Percentiles rank a stretch among this genome's conserved stretches.
phyloP scores from a whole-genome alignment of 768 basidiomycete species.

The Mycena latifolia region DNA sequence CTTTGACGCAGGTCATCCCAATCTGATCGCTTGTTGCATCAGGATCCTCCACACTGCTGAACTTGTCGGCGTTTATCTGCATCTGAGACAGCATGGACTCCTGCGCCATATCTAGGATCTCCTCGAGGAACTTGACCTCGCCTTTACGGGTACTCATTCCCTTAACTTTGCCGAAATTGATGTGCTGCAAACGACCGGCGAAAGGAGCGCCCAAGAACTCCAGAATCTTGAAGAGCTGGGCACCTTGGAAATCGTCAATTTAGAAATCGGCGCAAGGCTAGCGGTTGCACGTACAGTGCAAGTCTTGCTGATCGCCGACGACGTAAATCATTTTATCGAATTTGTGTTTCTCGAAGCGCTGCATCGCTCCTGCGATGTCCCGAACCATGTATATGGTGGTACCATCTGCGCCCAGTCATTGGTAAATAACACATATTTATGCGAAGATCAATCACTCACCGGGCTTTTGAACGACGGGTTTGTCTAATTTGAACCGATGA shows the following conservation, averaged over 20 bases:
- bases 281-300: not conserved
- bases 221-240: conserved; percentile 14
- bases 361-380: conserved; percentile 80
- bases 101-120: conserved; percentile 1
- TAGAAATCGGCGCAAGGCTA: not conserved
- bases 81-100: not conserved
- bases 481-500: conserved; percentile 45
- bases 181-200: not conserved
- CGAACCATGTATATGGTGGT: conserved; percentile 72
- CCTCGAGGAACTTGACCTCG: conserved; percentile 7
- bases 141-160: conserved; percentile 10
- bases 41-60: conserved; percentile 2
- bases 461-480: conserved; percentile 52
- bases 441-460: conserved; percentile 11
- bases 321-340: conserved; percentile 76
- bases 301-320: conserved; percentile 46
- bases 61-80: not conserved
- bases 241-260: not conserved
- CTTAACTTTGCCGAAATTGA: conserved; percentile 10
- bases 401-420: conserved; percentile 46
- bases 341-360: conserved; percentile 75
- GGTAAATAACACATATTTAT: not conserved
- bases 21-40: conserved; percentile 4
- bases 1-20: conserved; percentile 4
- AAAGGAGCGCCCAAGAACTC: conserved; percentile 1